Base-by-base conservation (phyloP, 2,329 filamentous ascomycete genomes). In the Trichoderma guizhouense region DNA sequence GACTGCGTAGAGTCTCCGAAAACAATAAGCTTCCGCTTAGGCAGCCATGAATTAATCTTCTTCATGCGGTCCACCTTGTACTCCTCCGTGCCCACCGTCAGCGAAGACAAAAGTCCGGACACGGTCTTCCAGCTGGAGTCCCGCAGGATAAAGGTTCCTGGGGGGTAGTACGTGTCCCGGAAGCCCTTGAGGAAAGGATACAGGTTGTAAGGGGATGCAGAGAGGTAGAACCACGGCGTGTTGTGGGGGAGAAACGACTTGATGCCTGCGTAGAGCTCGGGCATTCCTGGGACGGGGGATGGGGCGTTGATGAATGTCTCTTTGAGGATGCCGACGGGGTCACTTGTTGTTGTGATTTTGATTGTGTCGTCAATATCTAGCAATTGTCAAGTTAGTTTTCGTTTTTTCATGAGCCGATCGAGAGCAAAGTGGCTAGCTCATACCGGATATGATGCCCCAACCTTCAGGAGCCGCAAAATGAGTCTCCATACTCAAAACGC, bases 341-440 rank as follows among this genome's bases (percentile, higher is more conserved):
- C 91, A 57, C 91, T 89, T 0, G 95, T 97, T 80, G 92, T 86
- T 0, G 95, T 98, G 75, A 95, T 84, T 82, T 98, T 98, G 84
- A 98, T 97, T 0, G 95, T 97, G 81, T 98, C 95, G 79, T 98
- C 96, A 75, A 98, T 89, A 77, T 98, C 95, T 91, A 63, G 39
- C 43, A 15, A n/a, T 53, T 30, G 1, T 2, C 7, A 53, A 7
- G 64, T 62, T 24, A 72, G 57, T n/a, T 7, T 32, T 30, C 3
- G 57, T 11, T 0, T 51, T 21, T 34, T 24, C 11, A 9, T 34
- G 6, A 28, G 5, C 7, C 2, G 26, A 9, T 14, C 12, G n/a
- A 60, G 7, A 15, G 26, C 15, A 26, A 11, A 3, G 6, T 15
- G 5, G n/a, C 3, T 1, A 34, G 15, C 15, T 60, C 82, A 66